Evolutionary conservation across 1,284 basidiomycete species (phyloP), one percentile per base, ranked within the genome.

Genomic region (Erythrobasidium hasegawianum): DNA sequence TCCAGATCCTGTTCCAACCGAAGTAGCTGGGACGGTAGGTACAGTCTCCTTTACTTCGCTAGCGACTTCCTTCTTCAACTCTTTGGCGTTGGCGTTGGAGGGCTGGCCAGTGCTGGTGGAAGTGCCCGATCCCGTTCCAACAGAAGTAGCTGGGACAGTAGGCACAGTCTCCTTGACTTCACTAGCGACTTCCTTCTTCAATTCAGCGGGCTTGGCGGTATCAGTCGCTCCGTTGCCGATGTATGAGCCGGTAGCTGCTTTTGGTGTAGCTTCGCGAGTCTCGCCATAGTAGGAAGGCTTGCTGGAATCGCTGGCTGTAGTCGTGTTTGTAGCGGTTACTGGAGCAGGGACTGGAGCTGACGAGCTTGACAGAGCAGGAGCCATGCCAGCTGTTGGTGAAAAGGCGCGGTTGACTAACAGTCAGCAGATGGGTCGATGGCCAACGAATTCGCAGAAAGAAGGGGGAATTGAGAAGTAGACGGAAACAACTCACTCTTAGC

Each of bases 11-110:
- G 53, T 54, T 11, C 11, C 26, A 53, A 39, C 52, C 20, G 59
- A 22, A 33, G 59, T 40, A 14, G 43, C 13, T 52, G 40, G 14
- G 26, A 29, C 43, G 8, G 41, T 45, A 13, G n/a, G 20, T 8
- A 11, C 16, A 10, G 20, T 54, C 27, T 18, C 8, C 27, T 54
- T 54, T 10, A 54, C 27, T 45, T 13, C 20, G 43, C 13, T n/a
- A 10, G 47, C 49, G 10, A 39, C 16, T 2, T 49, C 58, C 47
- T 49, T 52, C 47, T 60, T 60, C 20, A n/a, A n/a, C n/a, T 52
- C 47, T n/a, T n/a, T n/a, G n/a, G n/a, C n/a, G n/a, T n/a, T n/a
- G n/a, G n/a, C n/a, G n/a, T n/a, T n/a, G n/a, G n/a, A n/a, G n/a
- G n/a, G n/a, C n/a, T n/a, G n/a, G n/a, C n/a, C n/a, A n/a, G n/a